These are phyloP conservation scores for Arthrobotrys conoides DNA, from an alignment of 2,329 filamentous ascomycete genomes.

Conservation along the genomic window DNA sequence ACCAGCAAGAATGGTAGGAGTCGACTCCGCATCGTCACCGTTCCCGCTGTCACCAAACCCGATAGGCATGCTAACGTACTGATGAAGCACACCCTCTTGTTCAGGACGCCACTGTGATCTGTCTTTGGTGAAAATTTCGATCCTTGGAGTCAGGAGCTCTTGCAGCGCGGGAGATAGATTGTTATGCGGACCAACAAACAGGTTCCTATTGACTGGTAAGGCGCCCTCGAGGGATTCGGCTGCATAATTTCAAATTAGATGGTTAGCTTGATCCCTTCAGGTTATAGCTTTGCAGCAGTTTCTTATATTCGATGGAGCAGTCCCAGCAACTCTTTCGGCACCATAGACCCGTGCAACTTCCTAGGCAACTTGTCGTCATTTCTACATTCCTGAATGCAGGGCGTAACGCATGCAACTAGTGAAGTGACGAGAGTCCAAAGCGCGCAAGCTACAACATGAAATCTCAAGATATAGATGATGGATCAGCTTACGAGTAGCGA, in stretches of 20 bases:
- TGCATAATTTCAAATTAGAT: slow-evolving; percentile 25
- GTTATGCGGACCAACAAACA: slow-evolving; percentile 55
- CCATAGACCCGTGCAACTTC: slow-evolving; percentile 18
- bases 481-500: slow-evolving; percentile 58
- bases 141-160: slow-evolving; percentile 52
- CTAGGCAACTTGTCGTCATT: slow-evolving; percentile 39
- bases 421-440: slow-evolving; percentile 25
- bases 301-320: slow-evolving; percentile 9
- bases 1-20: slow-evolving; percentile 31
- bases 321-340: not conserved
- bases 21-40: slow-evolving; percentile 21
- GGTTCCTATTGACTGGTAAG: slow-evolving; percentile 54
- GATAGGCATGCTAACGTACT: slow-evolving; percentile 59
- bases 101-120: slow-evolving; percentile 55
- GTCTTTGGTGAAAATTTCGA: slow-evolving; percentile 57
- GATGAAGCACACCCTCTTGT: slow-evolving; percentile 59
- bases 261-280: slow-evolving; percentile 29
- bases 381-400: slow-evolving; percentile 50
- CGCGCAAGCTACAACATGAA: slow-evolving; percentile 8
- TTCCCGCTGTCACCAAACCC: slow-evolving; percentile 54
- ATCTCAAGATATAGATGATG: slow-evolving; percentile 24
- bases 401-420: slow-evolving; percentile 16
- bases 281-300: slow-evolving; percentile 13
- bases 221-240: slow-evolving; percentile 60
- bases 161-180: slow-evolving; percentile 32